A percentile compares a stretch with the other conserved stretches of the same genome.
phyloP scores from a whole-genome alignment of 164 flowering plant species.

The Saururus chinensis region DNA sequence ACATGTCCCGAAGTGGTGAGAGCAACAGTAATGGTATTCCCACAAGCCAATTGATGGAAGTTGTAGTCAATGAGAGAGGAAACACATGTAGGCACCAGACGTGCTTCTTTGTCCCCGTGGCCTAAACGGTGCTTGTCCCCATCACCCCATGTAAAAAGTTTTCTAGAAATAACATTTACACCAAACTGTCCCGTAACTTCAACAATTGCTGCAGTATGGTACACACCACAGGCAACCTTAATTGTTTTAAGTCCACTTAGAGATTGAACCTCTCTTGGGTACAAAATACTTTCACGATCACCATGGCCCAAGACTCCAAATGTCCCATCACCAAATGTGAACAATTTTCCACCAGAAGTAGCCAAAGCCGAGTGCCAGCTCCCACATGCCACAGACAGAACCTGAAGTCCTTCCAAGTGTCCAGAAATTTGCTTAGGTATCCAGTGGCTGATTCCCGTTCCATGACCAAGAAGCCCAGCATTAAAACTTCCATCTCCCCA shows the following conservation, averaged over 20 bases:
- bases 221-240: conserved; percentile 77
- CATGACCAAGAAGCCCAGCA: conserved; percentile 74
- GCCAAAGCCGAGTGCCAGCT: conserved; percentile 78
- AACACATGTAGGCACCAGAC: conserved; percentile 57
- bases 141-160: conserved; percentile 89
- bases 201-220: conserved; percentile 85
- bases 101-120: conserved; percentile 64
- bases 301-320: conserved; percentile 91
- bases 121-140: conserved; percentile 73
- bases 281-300: conserved; percentile 39
- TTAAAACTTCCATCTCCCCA: conserved; percentile 85
- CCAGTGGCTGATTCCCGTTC: conserved; percentile 72
- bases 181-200: conserved; percentile 45
- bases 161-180: conserved; percentile 28
- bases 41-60: conserved; percentile 73
- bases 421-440: conserved; percentile 68
- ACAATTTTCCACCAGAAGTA: conserved; percentile 51
- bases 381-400: conserved; percentile 70
- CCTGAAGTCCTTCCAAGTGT: conserved; percentile 66
- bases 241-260: conserved; percentile 45
- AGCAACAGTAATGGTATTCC: conserved; percentile 57
- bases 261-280: conserved; percentile 60
- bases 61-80: conserved; percentile 54
- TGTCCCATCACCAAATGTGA: conserved; percentile 80
- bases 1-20: conserved; percentile 75